phyloP scores from a whole-genome alignment of 2,329 filamentous ascomycete genomes.

The Acrocalymma vagum region DNA sequence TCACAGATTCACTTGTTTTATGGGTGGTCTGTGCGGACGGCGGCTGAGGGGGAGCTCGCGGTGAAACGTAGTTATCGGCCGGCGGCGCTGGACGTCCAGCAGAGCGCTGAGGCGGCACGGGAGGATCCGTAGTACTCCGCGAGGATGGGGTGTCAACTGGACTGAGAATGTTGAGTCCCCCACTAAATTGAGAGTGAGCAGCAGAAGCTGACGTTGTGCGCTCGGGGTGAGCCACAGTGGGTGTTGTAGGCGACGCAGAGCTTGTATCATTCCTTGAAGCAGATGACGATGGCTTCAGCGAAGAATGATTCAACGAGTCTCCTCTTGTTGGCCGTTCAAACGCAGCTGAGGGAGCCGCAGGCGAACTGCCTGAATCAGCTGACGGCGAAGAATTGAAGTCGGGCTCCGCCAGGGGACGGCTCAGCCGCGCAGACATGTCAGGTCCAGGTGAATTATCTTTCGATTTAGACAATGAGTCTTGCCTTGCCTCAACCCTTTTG shows the following conservation, averaged over 20 bases:
- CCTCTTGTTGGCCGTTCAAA: constrained; percentile 63
- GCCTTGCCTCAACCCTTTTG: constrained; percentile 59
- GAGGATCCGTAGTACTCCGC: constrained; percentile 52
- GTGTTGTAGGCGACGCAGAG: constrained; percentile 50
- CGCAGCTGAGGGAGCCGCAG: constrained; percentile 48
- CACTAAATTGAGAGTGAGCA: constrained; percentile 45
- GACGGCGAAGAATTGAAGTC: constrained; percentile 49
- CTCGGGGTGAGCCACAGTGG: constrained; percentile 47
- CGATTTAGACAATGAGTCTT: constrained; percentile 54
- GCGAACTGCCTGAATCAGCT: constrained; percentile 44
- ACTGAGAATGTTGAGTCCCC: constrained; percentile 52
- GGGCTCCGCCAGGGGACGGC: constrained; percentile 42
- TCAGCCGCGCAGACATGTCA: constrained; percentile 45
- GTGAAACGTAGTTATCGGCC: constrained; percentile 54
- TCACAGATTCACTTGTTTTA: constrained; percentile 54
- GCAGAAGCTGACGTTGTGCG: constrained; percentile 48
- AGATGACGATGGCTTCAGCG: constrained; percentile 53
- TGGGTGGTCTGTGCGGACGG: constrained; percentile 50
- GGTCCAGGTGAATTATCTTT: constrained; percentile 51
- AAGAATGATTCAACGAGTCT: constrained; percentile 62
- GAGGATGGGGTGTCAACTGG: constrained; percentile 52
- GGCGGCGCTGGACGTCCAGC: constrained; percentile 54
- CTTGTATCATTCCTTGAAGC: constrained; percentile 69
- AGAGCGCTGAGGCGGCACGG: constrained; percentile 55
- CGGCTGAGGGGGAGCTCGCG: constrained; percentile 54